Evolutionary conservation across 2,329 filamentous ascomycete genomes (phyloP).

Genomic region (Fusarium torulosum): DNA sequence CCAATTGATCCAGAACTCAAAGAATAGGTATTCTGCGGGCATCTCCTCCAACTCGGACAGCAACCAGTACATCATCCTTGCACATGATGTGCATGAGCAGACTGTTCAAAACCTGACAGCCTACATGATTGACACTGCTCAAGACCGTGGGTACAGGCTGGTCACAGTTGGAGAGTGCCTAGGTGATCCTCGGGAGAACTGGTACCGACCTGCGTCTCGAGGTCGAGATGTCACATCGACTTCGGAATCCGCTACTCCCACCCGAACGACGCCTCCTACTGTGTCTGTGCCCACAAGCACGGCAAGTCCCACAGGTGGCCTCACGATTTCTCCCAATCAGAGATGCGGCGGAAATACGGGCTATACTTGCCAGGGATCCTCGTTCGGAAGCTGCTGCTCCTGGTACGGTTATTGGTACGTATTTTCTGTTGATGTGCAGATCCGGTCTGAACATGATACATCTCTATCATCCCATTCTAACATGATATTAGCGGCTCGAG

Average conservation of each 20-base stretch:
- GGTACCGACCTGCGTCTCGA: conserved; percentile 60
- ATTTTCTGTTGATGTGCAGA: background rate
- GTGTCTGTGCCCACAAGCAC: conserved; percentile 28
- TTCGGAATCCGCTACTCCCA: conserved; percentile 18
- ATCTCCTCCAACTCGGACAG: conserved; percentile 51
- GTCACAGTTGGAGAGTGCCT: conserved; percentile 71
- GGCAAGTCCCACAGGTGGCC: conserved; percentile 37
- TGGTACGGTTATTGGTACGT: conserved; percentile 57
- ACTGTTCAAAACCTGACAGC: conserved; percentile 58
- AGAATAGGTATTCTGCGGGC: conserved; percentile 53
- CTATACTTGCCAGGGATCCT: conserved; percentile 54
- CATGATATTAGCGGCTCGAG: conserved; percentile 49
- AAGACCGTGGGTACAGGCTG: conserved; percentile 58
- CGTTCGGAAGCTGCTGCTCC: conserved; percentile 57
- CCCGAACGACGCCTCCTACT: conserved; percentile 25
- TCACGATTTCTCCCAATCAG: conserved; percentile 52
- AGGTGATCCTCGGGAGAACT: conserved; percentile 62
- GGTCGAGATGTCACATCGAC: conserved; percentile 26
- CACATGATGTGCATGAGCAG: conserved; percentile 64
- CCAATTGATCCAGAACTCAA: conserved; percentile 61
- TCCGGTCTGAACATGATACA: background rate
- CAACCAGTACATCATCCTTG: conserved; percentile 64
- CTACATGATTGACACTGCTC: conserved; percentile 59
- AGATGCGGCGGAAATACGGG: conserved; percentile 53
- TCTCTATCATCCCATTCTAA: conserved; percentile 13